phyloP scores from a whole-genome alignment of 768 basidiomycete genomes.

The Trametes maxima region DNA sequence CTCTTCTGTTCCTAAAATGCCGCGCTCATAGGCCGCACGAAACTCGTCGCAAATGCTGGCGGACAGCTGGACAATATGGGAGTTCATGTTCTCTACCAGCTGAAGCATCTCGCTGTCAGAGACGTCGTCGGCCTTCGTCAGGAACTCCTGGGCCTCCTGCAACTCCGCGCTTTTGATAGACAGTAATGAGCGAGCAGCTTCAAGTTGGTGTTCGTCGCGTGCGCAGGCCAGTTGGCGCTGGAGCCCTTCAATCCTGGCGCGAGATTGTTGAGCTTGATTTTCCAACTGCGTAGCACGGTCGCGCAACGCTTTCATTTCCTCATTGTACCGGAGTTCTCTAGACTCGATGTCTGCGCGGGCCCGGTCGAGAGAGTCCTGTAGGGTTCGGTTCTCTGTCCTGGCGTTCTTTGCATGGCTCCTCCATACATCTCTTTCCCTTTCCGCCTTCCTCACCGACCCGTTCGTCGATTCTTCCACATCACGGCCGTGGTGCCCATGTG shows the following conservation, averaged over 20 bases:
- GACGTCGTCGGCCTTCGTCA: constrained; percentile 44
- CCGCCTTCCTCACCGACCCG: too few species aligned
- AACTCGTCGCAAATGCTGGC: constrained; percentile 49
- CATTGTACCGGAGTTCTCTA: background rate
- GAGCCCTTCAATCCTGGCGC: background rate
- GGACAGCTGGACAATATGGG: constrained; percentile 51
- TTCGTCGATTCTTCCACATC: too few species aligned
- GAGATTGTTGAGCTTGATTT: background rate
- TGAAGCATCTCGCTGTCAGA: constrained; percentile 49
- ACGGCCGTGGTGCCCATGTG: too few species aligned
- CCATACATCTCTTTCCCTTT: too few species aligned
- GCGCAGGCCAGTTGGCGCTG: constrained; percentile 26
- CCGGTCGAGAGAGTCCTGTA: too few species aligned
- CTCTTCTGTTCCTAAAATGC: background rate
- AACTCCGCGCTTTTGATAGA: constrained; percentile 47
- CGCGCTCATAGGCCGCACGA: constrained; percentile 14
- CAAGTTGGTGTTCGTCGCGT: constrained; percentile 24
- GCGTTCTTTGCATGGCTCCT: too few species aligned
- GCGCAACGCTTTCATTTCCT: background rate
- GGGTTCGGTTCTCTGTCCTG: too few species aligned
- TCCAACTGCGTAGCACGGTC: background rate
- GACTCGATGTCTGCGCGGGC: background rate
- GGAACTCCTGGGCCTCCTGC: constrained; percentile 48
- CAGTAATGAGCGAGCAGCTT: constrained; percentile 26
- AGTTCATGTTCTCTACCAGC: constrained; percentile 48